Conservation (phyloP, 1,284 basidiomycete species). For the Heterobasidion annosum region DNA sequence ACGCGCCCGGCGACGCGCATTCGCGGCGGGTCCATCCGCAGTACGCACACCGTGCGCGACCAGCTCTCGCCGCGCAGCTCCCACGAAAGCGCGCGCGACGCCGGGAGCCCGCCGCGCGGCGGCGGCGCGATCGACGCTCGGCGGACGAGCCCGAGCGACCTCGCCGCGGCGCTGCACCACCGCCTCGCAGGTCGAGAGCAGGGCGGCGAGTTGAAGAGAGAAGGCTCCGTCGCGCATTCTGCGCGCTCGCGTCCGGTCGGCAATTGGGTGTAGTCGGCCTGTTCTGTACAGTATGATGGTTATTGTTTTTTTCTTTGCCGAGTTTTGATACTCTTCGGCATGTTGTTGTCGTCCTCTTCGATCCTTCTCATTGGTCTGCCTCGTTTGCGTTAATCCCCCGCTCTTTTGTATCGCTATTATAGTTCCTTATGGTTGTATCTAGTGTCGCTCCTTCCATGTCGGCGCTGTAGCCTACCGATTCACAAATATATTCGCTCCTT, state of each 20-base stretch:
- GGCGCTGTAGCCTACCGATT: too few relatives aligned
- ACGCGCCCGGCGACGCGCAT: slow-evolving; percentile 21
- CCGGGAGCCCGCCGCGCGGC: slow-evolving; percentile 6
- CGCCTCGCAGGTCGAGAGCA: neutral
- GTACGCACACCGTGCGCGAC: slow-evolving; percentile 23
- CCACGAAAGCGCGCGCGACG: slow-evolving; percentile 8
- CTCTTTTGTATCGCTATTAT: neutral
- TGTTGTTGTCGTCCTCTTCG: too few relatives aligned
- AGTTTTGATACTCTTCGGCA: too few relatives aligned
- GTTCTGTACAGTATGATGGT: too few relatives aligned
- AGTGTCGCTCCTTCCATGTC: too few relatives aligned
- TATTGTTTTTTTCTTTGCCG: too few relatives aligned
- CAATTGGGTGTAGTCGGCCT: neutral
- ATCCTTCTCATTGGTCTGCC: neutral
- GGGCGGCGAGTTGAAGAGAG: neutral
- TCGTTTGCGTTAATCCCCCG: neutral
- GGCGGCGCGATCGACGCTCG: neutral
- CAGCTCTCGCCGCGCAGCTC: slow-evolving; percentile 6
- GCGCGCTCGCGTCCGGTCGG: neutral
- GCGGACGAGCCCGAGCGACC: slow-evolving; percentile 4
- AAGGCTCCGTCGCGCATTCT: neutral
- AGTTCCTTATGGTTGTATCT: neutral
- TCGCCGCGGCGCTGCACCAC: neutral
- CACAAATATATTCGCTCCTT: too few relatives aligned
- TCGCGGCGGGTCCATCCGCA: slow-evolving; percentile 18